A percentile compares a stretch with the other conserved stretches of the same genome.
These are phyloP conservation scores for Candida smagusa DNA, from an alignment of 1,139 yeast species.

Conservation along the genomic window DNA sequence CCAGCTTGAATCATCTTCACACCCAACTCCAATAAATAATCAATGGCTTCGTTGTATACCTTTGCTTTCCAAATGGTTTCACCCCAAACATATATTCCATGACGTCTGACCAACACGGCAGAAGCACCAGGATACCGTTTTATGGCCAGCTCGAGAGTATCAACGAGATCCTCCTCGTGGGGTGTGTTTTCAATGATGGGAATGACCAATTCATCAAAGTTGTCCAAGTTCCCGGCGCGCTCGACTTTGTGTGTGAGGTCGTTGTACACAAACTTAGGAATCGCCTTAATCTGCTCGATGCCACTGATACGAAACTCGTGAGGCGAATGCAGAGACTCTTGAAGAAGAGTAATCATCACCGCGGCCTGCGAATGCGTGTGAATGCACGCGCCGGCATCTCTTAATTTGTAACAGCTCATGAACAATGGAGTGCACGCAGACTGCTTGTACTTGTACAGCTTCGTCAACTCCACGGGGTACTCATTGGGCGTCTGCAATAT, in stretches of 20 bases:
- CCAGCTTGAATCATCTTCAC: slow-evolving; percentile 71
- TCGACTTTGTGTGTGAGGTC: slow-evolving; percentile 42
- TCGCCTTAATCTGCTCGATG: slow-evolving; percentile 90
- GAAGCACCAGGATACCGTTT: slow-evolving; percentile 68
- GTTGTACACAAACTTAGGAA: slow-evolving; percentile 50
- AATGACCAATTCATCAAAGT: slow-evolving; percentile 70
- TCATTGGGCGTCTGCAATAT: slow-evolving; percentile 60
- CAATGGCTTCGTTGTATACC: slow-evolving; percentile 88
- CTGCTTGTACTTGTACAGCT: slow-evolving; percentile 60
- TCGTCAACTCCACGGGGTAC: slow-evolving; percentile 37
- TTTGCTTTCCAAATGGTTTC: slow-evolving; percentile 90
- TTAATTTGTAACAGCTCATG: slow-evolving; percentile 65
- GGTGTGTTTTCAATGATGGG: slow-evolving; percentile 93
- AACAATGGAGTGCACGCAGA: slow-evolving; percentile 93
- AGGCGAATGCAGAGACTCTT: slow-evolving; percentile 38
- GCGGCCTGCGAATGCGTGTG: slow-evolving; percentile 93
- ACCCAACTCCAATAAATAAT: slow-evolving; percentile 81
- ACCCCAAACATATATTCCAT: slow-evolving; percentile 96
- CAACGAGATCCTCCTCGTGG: slow-evolving; percentile 82
- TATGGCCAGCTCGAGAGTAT: slow-evolving; percentile 61
- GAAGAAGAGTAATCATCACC: slow-evolving; percentile 73
- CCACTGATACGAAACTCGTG: slow-evolving; percentile 69
- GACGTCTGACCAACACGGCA: slow-evolving; percentile 88
- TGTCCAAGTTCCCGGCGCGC: slow-evolving; percentile 65
- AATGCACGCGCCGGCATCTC: slow-evolving; percentile 88